Percentiles rank a stretch among this genome's conserved stretches.
Conservation (phyloP, 2,329 filamentous ascomycete species). For the Colletotrichum kahawae region DNA sequence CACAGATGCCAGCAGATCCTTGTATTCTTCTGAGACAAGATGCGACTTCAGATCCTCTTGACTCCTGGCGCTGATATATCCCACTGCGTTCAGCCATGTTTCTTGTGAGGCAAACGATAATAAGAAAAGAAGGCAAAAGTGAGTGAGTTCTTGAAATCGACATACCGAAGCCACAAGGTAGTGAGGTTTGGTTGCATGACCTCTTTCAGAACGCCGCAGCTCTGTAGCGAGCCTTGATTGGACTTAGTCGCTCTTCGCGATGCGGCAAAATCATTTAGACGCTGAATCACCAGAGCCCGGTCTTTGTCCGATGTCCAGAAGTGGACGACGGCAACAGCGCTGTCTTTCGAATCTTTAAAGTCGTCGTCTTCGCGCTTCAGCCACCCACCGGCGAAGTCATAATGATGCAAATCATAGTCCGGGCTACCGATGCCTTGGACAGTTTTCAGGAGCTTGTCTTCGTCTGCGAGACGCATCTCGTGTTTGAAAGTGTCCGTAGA, state of each 20-base stretch:
- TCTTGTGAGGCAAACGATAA: not conserved
- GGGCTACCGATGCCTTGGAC: not conserved
- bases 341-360: not conserved
- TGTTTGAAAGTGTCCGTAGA: not conserved
- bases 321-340: not conserved
- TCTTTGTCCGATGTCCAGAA: not conserved
- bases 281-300: not conserved
- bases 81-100: not conserved
- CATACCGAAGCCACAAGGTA: not conserved
- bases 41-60: not conserved
- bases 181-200: not conserved
- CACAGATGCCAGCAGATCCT: not conserved
- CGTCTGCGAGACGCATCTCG: not conserved
- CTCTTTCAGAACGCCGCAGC: not conserved
- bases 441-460: not conserved
- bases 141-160: not conserved
- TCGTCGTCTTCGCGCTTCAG: not conserved
- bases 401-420: not conserved
- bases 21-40: not conserved
- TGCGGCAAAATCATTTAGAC: not conserved
- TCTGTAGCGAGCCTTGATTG: not conserved
- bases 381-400: not conserved
- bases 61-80: not conserved
- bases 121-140: not conserved
- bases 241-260: not conserved